Percentiles rank a stretch among this genome's conserved stretches.
These are phyloP conservation scores for Hyphodiscus sp. DNA, from an alignment of 2,329 filamentous ascomycete genomes.

Conservation along the genomic window DNA sequence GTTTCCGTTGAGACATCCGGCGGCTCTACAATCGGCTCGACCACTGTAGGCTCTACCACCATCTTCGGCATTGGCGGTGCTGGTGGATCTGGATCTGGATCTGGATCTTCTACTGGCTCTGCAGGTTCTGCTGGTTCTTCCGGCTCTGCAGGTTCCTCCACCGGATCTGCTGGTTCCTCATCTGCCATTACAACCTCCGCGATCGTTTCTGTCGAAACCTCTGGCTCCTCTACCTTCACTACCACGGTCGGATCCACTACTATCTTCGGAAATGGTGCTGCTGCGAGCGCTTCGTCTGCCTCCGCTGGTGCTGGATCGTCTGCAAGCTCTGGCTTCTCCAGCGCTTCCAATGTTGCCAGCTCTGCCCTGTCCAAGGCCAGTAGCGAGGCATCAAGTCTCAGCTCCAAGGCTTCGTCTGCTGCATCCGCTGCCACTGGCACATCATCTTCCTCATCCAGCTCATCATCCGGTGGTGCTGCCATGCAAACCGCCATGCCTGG, in stretches of 20 bases:
- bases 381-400: constrained; percentile 1
- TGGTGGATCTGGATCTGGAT: neutral
- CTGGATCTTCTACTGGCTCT: neutral
- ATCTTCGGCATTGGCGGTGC: constrained; percentile 12
- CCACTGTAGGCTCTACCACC: constrained; percentile 23
- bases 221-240: constrained; percentile 17
- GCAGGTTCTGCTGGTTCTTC: constrained; percentile 10
- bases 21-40: constrained; percentile 14
- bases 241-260: constrained; percentile 23
- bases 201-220: constrained; percentile 18
- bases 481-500: constrained; percentile 24
- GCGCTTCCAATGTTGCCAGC: constrained; percentile 9
- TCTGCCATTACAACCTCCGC: constrained; percentile 24
- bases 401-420: constrained; percentile 5
- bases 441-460: constrained; percentile 11
- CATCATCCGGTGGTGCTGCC: constrained; percentile 17
- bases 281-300: constrained; percentile 1
- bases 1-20: constrained; percentile 18
- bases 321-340: constrained; percentile 2
- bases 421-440: constrained; percentile 9
- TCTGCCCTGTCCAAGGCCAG: neutral
- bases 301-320: neutral
- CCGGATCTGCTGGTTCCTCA: constrained; percentile 6
- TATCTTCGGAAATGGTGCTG: constrained; percentile 15
- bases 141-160: constrained; percentile 17